These are phyloP conservation scores for Auricularia sp. DNA, from an alignment of 768 basidiomycete species.

Conservation along the genomic window DNA sequence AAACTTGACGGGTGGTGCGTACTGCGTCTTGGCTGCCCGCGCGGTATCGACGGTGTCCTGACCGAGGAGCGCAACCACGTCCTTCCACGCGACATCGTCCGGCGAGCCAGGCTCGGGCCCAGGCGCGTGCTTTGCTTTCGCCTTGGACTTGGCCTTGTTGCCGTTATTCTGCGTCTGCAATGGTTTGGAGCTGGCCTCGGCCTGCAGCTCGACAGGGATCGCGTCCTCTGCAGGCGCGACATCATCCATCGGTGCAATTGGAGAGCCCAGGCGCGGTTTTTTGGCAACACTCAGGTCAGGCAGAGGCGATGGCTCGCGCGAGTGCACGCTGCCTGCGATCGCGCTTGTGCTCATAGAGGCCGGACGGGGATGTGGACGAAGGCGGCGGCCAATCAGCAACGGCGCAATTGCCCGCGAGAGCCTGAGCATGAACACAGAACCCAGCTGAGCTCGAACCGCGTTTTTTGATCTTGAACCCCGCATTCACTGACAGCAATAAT, in stretches of 20 bases:
- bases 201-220: not conserved
- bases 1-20: conserved; percentile 48
- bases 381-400: too few species aligned
- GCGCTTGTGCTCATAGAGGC: not conserved
- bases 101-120: conserved; percentile 55
- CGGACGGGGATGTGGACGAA: too few species aligned
- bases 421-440: too few species aligned
- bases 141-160: conserved; percentile 17
- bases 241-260: not conserved
- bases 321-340: not conserved
- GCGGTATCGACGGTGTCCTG: conserved; percentile 40
- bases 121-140: conserved; percentile 23
- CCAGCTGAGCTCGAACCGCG: too few species aligned
- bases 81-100: conserved; percentile 67
- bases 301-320: not conserved
- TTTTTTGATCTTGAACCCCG: too few species aligned
- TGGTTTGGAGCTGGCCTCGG: not conserved
- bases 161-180: not conserved
- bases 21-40: conserved; percentile 38
- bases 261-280: not conserved
- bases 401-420: too few species aligned
- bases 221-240: not conserved
- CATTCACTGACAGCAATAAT: too few species aligned
- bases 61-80: conserved; percentile 61
- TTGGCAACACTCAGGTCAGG: not conserved